phyloP scores from a whole-genome alignment of 805 yeast genomes.

The Candida berthetii region DNA sequence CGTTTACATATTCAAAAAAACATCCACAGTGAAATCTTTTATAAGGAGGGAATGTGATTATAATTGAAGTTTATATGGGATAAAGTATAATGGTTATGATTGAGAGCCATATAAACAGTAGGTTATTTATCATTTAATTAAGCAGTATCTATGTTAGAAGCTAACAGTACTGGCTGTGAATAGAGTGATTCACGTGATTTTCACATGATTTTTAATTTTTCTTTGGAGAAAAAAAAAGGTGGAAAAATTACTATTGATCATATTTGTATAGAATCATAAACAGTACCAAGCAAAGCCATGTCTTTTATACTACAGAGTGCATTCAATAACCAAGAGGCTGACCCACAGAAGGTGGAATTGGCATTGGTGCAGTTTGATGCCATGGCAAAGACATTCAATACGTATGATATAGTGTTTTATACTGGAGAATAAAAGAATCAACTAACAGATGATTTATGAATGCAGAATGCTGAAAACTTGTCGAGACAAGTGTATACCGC shows the following conservation, averaged over 20 bases:
- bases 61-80: no score
- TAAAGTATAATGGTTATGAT: no score
- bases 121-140: no score
- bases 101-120: no score
- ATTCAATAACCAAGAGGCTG: slow-evolving; percentile 42
- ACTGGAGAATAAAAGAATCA: background rate
- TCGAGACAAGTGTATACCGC: slow-evolving; percentile 72
- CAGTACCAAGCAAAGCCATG: no score
- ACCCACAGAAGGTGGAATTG: slow-evolving; percentile 51
- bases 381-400: slow-evolving; percentile 47
- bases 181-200: background rate
- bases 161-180: no score
- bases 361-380: slow-evolving; percentile 70
- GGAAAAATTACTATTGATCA: no score
- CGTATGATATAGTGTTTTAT: slow-evolving; percentile 15
- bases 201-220: background rate
- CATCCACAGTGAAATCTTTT: no score
- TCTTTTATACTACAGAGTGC: slow-evolving; percentile 49
- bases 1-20: no score
- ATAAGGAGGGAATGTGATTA: no score
- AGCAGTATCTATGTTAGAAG: no score
- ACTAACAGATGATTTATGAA: slow-evolving; percentile 11
- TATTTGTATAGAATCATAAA: no score
- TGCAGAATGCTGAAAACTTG: slow-evolving; percentile 54
- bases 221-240: background rate